These are phyloP conservation scores for Sporobolomyces roseus DNA, from an alignment of 768 basidiomycete genomes.

Conservation along the genomic window DNA sequence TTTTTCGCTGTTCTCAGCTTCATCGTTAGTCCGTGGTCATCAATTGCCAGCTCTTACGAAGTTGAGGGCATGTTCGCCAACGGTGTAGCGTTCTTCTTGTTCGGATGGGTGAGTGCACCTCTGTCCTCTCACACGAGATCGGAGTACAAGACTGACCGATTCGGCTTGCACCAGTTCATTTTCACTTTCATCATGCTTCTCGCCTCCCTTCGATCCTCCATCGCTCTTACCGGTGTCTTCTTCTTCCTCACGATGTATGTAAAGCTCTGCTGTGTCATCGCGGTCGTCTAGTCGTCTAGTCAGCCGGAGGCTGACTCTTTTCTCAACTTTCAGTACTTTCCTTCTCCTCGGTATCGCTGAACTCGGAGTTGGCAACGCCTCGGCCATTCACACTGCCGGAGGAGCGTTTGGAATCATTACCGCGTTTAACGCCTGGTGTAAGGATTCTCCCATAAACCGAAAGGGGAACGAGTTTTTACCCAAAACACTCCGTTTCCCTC, in stretches of 20 bases:
- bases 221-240: conserved; percentile 50
- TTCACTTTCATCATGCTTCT: conserved; percentile 44
- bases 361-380: conserved; percentile 42
- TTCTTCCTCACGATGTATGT: conserved; percentile 50
- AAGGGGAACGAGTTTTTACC: too few species aligned
- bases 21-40: conserved; percentile 67
- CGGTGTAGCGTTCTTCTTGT: conserved; percentile 67
- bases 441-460: too few species aligned
- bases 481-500: too few species aligned
- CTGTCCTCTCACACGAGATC: too few species aligned
- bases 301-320: too few species aligned
- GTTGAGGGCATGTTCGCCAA: conserved; percentile 52
- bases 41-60: conserved; percentile 59
- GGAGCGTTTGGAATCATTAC: conserved; percentile 49
- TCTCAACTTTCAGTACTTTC: conserved; percentile 43
- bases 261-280: neutral
- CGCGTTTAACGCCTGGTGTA: conserved; percentile 42
- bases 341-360: conserved; percentile 34
- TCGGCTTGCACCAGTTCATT: conserved; percentile 53
- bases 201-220: conserved; percentile 49
- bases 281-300: too few species aligned
- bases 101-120: conserved; percentile 54
- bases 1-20: conserved; percentile 53
- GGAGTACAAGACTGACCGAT: neutral
- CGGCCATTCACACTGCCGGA: conserved; percentile 46